These are phyloP conservation scores for Heterococcus sp. DNA, from an alignment of 108 stramenopile species.

Conservation along the genomic window DNA sequence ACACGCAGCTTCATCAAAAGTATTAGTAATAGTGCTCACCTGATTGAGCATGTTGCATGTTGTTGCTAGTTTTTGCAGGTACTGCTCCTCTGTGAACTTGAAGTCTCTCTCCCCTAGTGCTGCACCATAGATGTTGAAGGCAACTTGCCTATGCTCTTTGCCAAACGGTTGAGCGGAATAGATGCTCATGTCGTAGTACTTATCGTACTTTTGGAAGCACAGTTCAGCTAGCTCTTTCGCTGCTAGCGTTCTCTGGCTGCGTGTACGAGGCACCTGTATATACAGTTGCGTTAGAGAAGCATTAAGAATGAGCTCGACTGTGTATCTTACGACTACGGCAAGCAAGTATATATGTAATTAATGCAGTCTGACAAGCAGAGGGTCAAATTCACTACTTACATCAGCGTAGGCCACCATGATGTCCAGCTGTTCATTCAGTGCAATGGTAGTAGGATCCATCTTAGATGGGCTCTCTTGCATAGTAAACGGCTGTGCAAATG, in stretches of 20 bases:
- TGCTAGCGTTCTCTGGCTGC: not conserved
- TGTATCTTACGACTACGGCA: no score
- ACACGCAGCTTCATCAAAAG: no score
- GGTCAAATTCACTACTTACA: no score
- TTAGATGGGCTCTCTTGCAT: not conserved
- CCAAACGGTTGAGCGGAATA: not conserved
- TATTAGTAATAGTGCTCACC: no score
- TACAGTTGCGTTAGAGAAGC: no score
- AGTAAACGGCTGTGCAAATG: not conserved
- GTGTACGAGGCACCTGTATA: not conserved
- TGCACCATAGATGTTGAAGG: conserved; percentile 22
- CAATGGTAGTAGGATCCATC: not conserved
- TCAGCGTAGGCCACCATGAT: not conserved
- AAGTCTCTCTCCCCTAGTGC: conserved; percentile 7
- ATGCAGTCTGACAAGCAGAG: no score
- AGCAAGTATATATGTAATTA: no score
- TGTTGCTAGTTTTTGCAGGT: not conserved
- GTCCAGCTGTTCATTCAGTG: not conserved
- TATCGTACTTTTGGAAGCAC: not conserved
- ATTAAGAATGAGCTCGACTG: no score
- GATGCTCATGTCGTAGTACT: not conserved
- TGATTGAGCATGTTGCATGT: conserved; percentile 1
- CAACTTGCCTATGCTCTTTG: conserved; percentile 1
- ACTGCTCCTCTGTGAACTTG: not conserved
- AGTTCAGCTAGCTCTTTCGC: not conserved